Evolutionary conservation across 768 basidiomycete genomes (phyloP).

Genomic region (Kwoniella europaea): DNA sequence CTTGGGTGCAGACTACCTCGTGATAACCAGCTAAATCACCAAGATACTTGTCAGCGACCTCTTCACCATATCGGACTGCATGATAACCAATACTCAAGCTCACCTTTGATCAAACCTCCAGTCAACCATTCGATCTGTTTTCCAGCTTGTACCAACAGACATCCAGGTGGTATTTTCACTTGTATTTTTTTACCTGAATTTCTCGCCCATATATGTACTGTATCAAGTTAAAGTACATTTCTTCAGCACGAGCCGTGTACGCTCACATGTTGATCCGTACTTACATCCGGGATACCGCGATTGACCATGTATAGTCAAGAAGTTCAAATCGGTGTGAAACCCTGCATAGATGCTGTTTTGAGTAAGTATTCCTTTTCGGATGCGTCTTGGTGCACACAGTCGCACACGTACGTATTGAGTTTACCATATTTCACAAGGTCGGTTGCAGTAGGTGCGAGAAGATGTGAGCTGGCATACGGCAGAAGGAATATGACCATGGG

Average conservation of each 20-base stretch:
- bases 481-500: not conserved
- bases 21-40: slow-evolving; percentile 75
- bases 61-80: too few relatives aligned
- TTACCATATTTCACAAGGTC: slow-evolving; percentile 77
- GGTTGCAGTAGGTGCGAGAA: slow-evolving; percentile 92
- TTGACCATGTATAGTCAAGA: slow-evolving; percentile 63
- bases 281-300: slow-evolving; percentile 51
- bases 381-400: not conserved
- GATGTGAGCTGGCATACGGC: slow-evolving; percentile 68
- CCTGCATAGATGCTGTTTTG: slow-evolving; percentile 78
- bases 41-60: too few relatives aligned
- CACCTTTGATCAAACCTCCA: slow-evolving; percentile 70
- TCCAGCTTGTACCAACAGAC: slow-evolving; percentile 90
- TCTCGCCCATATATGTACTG: slow-evolving; percentile 87
- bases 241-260: not conserved
- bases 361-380: not conserved
- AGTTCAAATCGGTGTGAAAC: slow-evolving; percentile 93
- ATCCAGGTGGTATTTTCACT: slow-evolving; percentile 81
- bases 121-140: slow-evolving; percentile 88
- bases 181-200: slow-evolving; percentile 89
- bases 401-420: slow-evolving; percentile 39
- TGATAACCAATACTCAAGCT: not conserved
- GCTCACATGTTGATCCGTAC: slow-evolving; percentile 1
- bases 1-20: slow-evolving; percentile 87
- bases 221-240: too few relatives aligned